phyloP scores from a whole-genome alignment of 768 basidiomycete species.

The Suillus subaureus region DNA sequence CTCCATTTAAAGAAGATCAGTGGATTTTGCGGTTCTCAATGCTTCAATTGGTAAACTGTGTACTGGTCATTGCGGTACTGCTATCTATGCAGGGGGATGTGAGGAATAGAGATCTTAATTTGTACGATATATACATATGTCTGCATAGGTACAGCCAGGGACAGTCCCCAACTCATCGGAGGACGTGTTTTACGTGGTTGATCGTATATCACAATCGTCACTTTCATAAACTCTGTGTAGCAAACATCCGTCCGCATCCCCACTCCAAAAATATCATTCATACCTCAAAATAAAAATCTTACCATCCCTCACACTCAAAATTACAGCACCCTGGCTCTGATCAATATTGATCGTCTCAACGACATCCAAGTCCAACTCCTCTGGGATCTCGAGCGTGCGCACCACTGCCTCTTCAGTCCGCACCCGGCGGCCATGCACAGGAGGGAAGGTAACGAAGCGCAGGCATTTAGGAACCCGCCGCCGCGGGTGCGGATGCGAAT shows the following conservation, averaged over 20 bases:
- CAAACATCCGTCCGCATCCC: background rate
- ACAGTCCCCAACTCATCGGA: background rate
- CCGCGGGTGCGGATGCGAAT: slow-evolving; percentile 19
- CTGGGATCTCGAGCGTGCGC: slow-evolving; percentile 63
- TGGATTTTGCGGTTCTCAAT: background rate
- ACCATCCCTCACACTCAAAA: slow-evolving; percentile 66
- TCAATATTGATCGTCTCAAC: slow-evolving; percentile 82
- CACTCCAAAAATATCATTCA: slow-evolving; percentile 31
- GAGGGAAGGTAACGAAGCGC: slow-evolving; percentile 73
- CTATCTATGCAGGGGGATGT: background rate
- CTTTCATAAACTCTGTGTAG: background rate
- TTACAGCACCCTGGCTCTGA: slow-evolving; percentile 73
- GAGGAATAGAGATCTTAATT: background rate
- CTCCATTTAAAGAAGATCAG: background rate
- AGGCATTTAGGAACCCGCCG: slow-evolving; percentile 49
- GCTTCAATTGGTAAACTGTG: background rate
- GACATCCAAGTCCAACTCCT: slow-evolving; percentile 61
- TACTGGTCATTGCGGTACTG: background rate
- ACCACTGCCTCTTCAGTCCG: slow-evolving; percentile 47
- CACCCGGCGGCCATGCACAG: slow-evolving; percentile 34
- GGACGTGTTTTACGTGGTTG: background rate
- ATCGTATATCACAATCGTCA: background rate
- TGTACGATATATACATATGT: background rate
- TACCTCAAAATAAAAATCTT: slow-evolving; percentile 77
- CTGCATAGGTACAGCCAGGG: background rate